Evolutionary conservation across 208 protist species (phyloP), one percentile per base, ranked within the genome.

Genomic region (Trypanosoma avium): DNA sequence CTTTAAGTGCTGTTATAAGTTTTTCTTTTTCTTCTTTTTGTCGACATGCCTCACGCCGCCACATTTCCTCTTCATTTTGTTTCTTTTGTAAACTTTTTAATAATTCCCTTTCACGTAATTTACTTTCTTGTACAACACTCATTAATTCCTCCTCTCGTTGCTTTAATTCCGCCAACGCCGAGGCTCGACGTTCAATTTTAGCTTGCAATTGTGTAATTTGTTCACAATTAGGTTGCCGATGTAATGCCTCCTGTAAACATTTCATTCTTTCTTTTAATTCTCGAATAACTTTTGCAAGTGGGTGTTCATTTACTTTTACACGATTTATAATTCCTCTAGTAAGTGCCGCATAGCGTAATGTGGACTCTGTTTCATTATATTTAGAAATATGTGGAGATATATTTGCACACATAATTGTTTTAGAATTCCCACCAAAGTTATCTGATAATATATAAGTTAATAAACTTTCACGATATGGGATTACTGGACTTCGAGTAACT

Each of bases 371-470:
- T 55, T 97, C 91, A 7, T 60, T 35, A 7, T 77, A 63, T 60
- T 88, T 84, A 13, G 63, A 61, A 32, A 49, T 50, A 19, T 79
- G 64, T 17, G 90, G 89, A 1, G 88, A 92, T 0, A 97, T 65
- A 48, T 79, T 97, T 30, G 83, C 87, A 67, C 93, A 94, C 78
- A 96, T 94, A 0, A 87, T 77, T 13, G 88, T 94, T 21, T 71
- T 58, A 40, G 79, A 85, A 56, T 94, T 92, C 47, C 87, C 89
- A 27, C 89, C 84, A 36, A 96, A 81, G 58, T 90, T 88, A 57
- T 90, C 86, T 10, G 83, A 79, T 2, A 97, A 69, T 2, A 97
- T 77, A 65, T 92, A 88, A n/a, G 95, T 98, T 3, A 98, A 80
- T n/a, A 95, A 75, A 27, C 81, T 92, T 52, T 97, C 88, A 5